Conservation (phyloP, 176 grass and related monocot genomes). For the Zea luxurians region DNA sequence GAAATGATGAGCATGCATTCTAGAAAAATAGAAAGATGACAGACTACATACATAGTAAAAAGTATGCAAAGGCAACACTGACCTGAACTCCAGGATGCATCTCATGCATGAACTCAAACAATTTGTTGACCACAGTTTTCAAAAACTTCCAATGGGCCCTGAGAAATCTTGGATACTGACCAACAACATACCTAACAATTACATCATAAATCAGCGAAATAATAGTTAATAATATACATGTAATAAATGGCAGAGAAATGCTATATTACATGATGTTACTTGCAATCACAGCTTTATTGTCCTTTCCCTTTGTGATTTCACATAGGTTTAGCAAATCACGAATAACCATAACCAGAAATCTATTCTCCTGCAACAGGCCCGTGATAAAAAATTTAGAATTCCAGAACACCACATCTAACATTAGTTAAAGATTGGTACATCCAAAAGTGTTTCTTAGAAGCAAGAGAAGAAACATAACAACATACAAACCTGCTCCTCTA, state of each 20-base stretch:
- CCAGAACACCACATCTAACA: no score
- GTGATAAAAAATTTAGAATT: no score
- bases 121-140: conserved; percentile 77
- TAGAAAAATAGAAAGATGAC: not conserved
- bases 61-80: conserved; percentile 5
- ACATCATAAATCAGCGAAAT: no score
- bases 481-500: conserved; percentile 65
- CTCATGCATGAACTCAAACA: conserved; percentile 88
- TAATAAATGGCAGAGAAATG: no score
- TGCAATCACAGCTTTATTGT: conserved; percentile 83
- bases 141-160: conserved; percentile 80
- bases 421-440: no score
- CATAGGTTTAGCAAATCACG: conserved; percentile 75
- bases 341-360: conserved; percentile 81
- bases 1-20: not conserved
- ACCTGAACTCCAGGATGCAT: conserved; percentile 59
- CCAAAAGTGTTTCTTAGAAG: no score
- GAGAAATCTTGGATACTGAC: conserved; percentile 75
- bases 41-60: conserved; percentile 22
- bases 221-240: no score
- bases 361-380: conserved; percentile 53
- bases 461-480: no score
- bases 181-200: conserved; percentile 62
- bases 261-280: conserved; percentile 68
- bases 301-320: conserved; percentile 75